phyloP scores from a whole-genome alignment of 305 asterid genomes.

The Fraxinus albicans region DNA sequence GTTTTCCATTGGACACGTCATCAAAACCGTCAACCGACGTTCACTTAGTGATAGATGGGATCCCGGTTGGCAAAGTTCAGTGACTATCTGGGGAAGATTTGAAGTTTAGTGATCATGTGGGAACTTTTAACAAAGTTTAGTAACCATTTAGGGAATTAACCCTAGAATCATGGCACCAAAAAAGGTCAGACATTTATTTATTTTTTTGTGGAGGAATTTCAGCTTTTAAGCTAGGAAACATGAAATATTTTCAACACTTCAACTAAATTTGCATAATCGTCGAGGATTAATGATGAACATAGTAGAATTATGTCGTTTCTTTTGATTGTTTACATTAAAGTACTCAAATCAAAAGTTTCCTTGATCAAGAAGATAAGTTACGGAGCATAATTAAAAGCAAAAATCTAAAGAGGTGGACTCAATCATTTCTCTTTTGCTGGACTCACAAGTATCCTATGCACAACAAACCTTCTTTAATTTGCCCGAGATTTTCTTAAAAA shows the following conservation, averaged over 20 bases:
- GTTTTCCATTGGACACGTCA: neutral
- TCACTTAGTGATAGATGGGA: neutral
- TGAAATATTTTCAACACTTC: neutral
- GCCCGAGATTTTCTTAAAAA: neutral
- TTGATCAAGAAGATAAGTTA: conserved; percentile 53
- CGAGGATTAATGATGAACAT: conserved; percentile 17
- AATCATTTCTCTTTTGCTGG: conserved; percentile 35
- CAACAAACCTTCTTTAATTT: conserved; percentile 15
- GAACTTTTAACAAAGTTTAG: neutral
- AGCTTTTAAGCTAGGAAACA: neutral
- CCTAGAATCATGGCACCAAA: neutral
- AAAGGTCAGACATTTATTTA: neutral
- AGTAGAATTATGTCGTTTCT: conserved; percentile 24
- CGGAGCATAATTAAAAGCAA: conserved; percentile 18
- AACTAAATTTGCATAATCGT: neutral
- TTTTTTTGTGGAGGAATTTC: neutral
- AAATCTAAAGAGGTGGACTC: conserved; percentile 19
- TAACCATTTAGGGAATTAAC: too few species aligned
- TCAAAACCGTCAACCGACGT: neutral
- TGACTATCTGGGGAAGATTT: neutral
- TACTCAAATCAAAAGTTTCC: conserved; percentile 21
- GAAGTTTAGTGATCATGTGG: neutral
- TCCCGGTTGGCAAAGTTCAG: neutral
- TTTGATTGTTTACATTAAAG: neutral
- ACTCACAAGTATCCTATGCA: conserved; percentile 64